These are phyloP conservation scores for Geotrichum phurueaensis DNA, from an alignment of 1,139 yeast genomes.

Conservation along the genomic window DNA sequence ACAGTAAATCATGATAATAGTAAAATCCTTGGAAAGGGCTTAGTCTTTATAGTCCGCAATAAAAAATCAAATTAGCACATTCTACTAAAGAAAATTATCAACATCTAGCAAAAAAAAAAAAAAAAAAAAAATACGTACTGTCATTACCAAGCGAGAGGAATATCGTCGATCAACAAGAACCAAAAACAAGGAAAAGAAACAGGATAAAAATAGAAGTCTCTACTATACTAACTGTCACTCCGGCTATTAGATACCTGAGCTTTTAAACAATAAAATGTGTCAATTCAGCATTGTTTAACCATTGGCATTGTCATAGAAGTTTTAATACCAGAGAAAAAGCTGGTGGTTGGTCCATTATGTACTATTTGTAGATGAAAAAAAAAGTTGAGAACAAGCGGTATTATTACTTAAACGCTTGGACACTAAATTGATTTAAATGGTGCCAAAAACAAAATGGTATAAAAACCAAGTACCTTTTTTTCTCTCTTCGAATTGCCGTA, in stretches of 20 bases:
- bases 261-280: not conserved
- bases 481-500: not conserved
- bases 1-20: not conserved
- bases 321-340: not conserved
- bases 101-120: not conserved
- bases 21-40: not conserved
- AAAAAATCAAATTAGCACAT: not conserved
- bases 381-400: not conserved
- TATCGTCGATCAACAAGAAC: not conserved
- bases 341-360: not conserved
- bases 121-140: too few relatives aligned
- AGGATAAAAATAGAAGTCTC: not conserved
- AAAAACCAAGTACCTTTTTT: not conserved
- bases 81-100: too few relatives aligned
- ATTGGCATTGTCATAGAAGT: not conserved
- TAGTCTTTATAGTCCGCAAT: not conserved
- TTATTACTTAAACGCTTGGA: not conserved
- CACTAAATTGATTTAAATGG: too few relatives aligned
- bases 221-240: not conserved
- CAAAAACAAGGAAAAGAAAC: not conserved
- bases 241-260: not conserved
- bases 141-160: not conserved
- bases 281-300: not conserved
- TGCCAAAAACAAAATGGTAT: not conserved
- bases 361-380: not conserved